phyloP scores from a whole-genome alignment of 2,329 filamentous ascomycete genomes.

The Torrubiellomyces zombiae region DNA sequence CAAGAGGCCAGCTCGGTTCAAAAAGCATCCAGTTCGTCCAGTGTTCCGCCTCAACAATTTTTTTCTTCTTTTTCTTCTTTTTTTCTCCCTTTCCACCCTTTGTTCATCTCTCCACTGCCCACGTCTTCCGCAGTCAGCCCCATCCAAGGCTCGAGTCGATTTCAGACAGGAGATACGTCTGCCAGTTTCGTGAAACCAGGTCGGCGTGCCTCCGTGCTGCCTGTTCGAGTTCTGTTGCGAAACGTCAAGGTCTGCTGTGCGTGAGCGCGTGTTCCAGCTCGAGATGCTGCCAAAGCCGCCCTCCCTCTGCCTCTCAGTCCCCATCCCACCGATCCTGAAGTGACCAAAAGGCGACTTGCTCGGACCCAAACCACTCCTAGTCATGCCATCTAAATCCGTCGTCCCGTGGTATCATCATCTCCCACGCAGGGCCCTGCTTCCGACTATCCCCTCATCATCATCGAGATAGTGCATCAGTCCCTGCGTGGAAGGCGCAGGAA shows the following conservation, averaged over 20 bases:
- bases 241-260: slow-evolving; percentile 1
- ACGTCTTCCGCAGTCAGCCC: slow-evolving; percentile 11
- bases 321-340: too few species aligned
- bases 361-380: too few species aligned
- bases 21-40: slow-evolving; percentile 5
- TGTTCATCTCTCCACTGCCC: slow-evolving; percentile 3
- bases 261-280: too few species aligned
- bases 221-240: too few species aligned
- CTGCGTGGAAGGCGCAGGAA: slow-evolving; percentile 3
- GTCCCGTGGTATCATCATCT: slow-evolving; percentile 19
- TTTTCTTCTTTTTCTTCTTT: slow-evolving; percentile 11
- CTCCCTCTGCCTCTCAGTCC: too few species aligned
- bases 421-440: slow-evolving; percentile 8
- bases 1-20: slow-evolving; percentile 4
- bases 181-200: too few species aligned
- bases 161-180: too few species aligned
- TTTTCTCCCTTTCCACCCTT: slow-evolving; percentile 2
- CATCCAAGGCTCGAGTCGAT: slow-evolving; percentile 13
- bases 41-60: slow-evolving; percentile 11
- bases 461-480: slow-evolving; percentile 12
- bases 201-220: too few species aligned
- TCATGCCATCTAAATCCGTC: slow-evolving; percentile 18
- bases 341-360: too few species aligned
- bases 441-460: slow-evolving; percentile 11
- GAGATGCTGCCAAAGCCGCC: too few species aligned